phyloP scores from a whole-genome alignment of 495 filamentous ascomycete species.

The Trichocladium antarcticum region DNA sequence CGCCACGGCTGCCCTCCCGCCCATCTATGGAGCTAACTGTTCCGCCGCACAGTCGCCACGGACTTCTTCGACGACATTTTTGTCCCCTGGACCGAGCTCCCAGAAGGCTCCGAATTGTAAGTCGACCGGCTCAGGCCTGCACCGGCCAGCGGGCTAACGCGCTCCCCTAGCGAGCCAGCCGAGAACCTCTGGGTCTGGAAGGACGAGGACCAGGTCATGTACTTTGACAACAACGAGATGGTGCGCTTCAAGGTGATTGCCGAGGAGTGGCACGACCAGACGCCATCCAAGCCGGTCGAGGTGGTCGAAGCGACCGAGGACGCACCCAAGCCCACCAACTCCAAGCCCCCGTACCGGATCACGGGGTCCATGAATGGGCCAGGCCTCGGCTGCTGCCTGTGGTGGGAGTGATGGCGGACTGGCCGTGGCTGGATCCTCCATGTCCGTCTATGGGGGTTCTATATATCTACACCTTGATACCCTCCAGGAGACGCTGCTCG shows the following conservation, averaged over 20 bases:
- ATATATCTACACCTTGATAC: conserved; percentile 33
- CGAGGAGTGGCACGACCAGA: conserved; percentile 83
- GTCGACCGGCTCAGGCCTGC: conserved; percentile 17
- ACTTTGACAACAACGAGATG: conserved; percentile 77
- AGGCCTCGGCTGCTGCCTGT: conserved; percentile 42
- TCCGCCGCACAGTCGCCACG: conserved; percentile 48
- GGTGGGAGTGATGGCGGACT: conserved; percentile 37
- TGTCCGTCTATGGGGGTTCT: background rate
- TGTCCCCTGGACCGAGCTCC: conserved; percentile 58
- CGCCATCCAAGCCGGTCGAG: conserved; percentile 54
- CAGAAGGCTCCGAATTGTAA: conserved; percentile 64
- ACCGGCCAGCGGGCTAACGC: background rate
- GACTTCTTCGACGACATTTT: conserved; percentile 90
- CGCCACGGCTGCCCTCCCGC: background rate
- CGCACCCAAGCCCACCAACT: conserved; percentile 33
- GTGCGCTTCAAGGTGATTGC: conserved; percentile 73
- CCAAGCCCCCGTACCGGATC: conserved; percentile 52
- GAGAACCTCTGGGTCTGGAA: conserved; percentile 78
- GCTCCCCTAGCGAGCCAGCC: conserved; percentile 43
- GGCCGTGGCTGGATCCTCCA: background rate
- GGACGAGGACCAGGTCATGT: conserved; percentile 57
- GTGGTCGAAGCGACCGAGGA: conserved; percentile 26
- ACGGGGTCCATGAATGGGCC: conserved; percentile 47
- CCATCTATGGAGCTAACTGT: background rate
- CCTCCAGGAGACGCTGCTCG: conserved; percentile 65